Base-by-base conservation (phyloP, 331 rosid species). In the Dryas integrifolia region DNA sequence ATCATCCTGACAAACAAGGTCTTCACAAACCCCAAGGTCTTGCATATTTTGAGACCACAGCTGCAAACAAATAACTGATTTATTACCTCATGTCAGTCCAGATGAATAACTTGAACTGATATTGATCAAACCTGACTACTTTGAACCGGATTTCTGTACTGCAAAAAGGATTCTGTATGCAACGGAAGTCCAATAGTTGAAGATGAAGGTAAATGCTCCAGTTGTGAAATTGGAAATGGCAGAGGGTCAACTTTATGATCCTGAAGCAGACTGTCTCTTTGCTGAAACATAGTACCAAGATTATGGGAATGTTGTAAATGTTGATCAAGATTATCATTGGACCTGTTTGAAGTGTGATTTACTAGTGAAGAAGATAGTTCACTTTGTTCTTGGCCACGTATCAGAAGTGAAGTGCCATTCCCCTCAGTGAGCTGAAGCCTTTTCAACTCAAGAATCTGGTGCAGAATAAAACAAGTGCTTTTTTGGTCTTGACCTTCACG, bases 21-120 rank as follows among this genome's bases (percentile, higher is more conserved):
- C 98, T 78, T 89, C 92, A 39, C 98, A 93, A 70, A 93, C 89
- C 58, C 97, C 97, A 9, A 93, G 89, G 82, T 93, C 96, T 84
- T 93, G 92, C 84, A 93, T 91, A 67, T 87, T 89, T 81, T 91
- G 97, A 74, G 92, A 79, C 98, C 98, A 93, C 52, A 91, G 49
- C 97, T 93, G 86, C 86, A 84, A 83, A 69, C 13, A 52, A 52
- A 12, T 40, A 12, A 72, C 3, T 26, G 38, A 45, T 14, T 5
- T 13, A 58, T 58, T 24, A 30, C 44, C 2, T 26, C 26, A 48
- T 8, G 50, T 26, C 14, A 13, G 39, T 45, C 12, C 49, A 43
- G 39, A 41, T 65, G 16, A 66, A 67, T 66, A n/a, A 47, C 12
- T 59, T 58, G 57, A 56, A 78, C 16, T 12, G 62, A 64, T 67